Evolutionary conservation across 495 filamentous ascomycete genomes (phyloP), one percentile per base, ranked within the genome.

Genomic region (Penicillium samsonianum): DNA sequence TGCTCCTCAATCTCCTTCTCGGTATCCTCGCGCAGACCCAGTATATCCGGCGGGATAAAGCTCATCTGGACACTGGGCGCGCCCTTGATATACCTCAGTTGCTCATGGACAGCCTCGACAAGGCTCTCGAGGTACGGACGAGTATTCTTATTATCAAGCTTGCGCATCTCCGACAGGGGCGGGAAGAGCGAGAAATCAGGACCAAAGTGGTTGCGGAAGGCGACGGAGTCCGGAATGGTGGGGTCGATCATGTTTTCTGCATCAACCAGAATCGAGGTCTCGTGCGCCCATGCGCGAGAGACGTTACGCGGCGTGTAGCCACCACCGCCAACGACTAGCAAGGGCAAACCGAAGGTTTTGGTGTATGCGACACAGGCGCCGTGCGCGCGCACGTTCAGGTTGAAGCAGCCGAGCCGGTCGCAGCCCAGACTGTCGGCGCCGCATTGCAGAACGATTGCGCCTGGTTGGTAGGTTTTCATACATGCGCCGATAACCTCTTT

Each of bases 281-380:
- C 94, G 74, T 95, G 91, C 37, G 92, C 89, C 94, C 94, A 98
- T 45, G 91, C 88, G 48, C 95, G 87, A 12, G 93, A 94, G 23
- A 98, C 94, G 65, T 98, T 98, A 45, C 93, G 85, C 9, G 94
- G 90, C n/a, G 94, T 98, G 75, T 98, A 98, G 12, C 94, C 94
- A 52, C 94, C 94, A 38, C 94, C 94, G 25, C 94, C 94, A 56
- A 98, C 87, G 63, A 98, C 83, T 48, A 98, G 83, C 45, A 98
- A 76, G 23, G 92, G 94, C 0, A 94, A 73, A 17, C 80, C 76
- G 58, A 90, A 82, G 22, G 75, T 84, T 70, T 96, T 96, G 67
- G 90, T 88, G 68, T 86, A 96, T 41, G 85, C 84, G 59, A 98
- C 90, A 74, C 95, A 98, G 59, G 87, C 86, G 40, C 91, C 94